Evolutionary conservation across 192 early-diverging fungal genomes (phyloP), one percentile per base, ranked within the genome.

Genomic region (Backusella luteola): DNA sequence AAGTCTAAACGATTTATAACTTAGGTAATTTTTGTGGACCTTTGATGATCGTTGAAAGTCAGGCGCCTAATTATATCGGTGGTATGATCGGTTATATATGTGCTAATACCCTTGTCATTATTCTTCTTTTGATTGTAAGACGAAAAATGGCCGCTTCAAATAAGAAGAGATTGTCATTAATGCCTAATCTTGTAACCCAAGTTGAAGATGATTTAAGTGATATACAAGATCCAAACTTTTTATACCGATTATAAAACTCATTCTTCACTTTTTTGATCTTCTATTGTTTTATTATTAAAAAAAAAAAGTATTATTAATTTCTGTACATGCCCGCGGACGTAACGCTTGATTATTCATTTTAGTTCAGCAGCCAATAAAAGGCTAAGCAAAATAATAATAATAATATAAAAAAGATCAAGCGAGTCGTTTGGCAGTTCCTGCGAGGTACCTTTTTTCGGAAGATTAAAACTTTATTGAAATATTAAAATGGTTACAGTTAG

Each of bases 141-240:
- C 34, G 41, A 17, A 34, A 29, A 23, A 78, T 78, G 77, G 34
- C 34, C 26, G 34, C 9, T 7, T 26, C 73, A 8, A 78, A 78
- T 35, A 44, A 49, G 14, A 59, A 69, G 46, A 69, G 53, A 66
- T 36, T 74, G 6, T 36, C 76, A 12, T n/a, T 29, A 41, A 59
- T 59, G 12, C 17, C 73, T 5, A 36, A 26, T 1, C 34, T 36
- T 26, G 32, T 63, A 36, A 59, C 69, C 2, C 39, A 71, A 29
- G 76, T 63, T 34, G 76, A 70, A 59, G 76, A 71, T 42, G 76
- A 77, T 71, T 29, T 77, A 6, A 77, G 49, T 9, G 76, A 77
- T 70, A 14, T 71, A 35, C 52, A 71, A 11, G 68, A 77, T 35
- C 35, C 35, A 19, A 77, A 77, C 35, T 71, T 77, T 56, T 36